A percentile compares a stretch with the other conserved stretches of the same genome.
Conservation (phyloP, 345 rosid genomes). For the Turritis glabra region DNA sequence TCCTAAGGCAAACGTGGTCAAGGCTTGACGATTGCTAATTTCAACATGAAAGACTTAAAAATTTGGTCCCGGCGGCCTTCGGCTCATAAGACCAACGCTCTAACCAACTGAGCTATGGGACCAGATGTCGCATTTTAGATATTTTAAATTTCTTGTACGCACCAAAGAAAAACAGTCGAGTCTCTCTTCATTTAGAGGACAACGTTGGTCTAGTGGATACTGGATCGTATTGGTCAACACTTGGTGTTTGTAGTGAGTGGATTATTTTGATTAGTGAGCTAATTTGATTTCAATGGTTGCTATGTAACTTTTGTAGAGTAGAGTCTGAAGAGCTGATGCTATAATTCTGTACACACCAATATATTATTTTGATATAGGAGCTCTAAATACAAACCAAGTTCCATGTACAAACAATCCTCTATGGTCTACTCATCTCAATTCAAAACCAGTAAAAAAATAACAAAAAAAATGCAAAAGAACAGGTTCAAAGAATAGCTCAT, state of each 20-base stretch:
- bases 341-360: conserved; percentile 23
- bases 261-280: not conserved
- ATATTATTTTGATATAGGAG: conserved; percentile 13
- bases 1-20: not conserved
- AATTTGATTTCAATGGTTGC: not conserved
- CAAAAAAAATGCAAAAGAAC: conserved; percentile 9
- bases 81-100: conserved; percentile 99
- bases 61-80: conserved; percentile 86
- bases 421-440: conserved; percentile 9
- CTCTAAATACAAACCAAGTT: conserved; percentile 12
- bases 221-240: not conserved
- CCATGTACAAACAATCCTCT: conserved; percentile 28
- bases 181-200: not conserved
- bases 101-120: conserved; percentile 99
- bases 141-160: not conserved
- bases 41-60: not conserved
- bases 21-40: not conserved
- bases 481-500: conserved; percentile 18
- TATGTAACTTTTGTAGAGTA: not conserved
- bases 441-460: not conserved
- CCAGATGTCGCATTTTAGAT: conserved; percentile 1
- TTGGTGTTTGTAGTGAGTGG: not conserved
- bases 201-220: not conserved
- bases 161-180: not conserved
- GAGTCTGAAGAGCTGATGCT: not conserved